These are phyloP conservation scores for Pythium myriotylum DNA, from an alignment of 352 stramenopile genomes.

Conservation along the genomic window DNA sequence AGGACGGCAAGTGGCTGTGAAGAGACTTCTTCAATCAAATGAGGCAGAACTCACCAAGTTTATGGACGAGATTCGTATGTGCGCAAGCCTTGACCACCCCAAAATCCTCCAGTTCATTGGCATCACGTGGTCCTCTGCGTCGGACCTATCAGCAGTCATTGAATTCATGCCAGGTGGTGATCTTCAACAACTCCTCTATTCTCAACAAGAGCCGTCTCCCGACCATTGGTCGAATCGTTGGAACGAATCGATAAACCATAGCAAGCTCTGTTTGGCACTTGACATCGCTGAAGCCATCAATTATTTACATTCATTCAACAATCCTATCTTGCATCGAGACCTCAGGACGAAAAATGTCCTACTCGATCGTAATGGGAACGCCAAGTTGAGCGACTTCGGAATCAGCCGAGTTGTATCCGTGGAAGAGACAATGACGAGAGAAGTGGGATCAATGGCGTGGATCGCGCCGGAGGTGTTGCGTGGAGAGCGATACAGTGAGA, in stretches of 20 bases:
- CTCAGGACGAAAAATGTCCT: constrained; percentile 25
- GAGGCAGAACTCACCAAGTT: constrained; percentile 22
- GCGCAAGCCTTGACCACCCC: constrained; percentile 31
- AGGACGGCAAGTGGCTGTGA: constrained; percentile 8
- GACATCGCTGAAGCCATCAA: constrained; percentile 24
- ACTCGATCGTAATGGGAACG: constrained; percentile 7
- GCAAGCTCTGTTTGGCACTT: constrained; percentile 9
- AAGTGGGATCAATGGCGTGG: constrained; percentile 33
- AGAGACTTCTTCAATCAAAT: constrained; percentile 9
- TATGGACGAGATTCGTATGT: constrained; percentile 37
- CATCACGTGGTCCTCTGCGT: constrained; percentile 26
- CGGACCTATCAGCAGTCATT: constrained; percentile 26
- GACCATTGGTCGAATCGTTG: background rate
- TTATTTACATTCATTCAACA: constrained; percentile 25
- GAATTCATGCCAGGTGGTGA: constrained; percentile 38
- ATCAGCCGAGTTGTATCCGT: constrained; percentile 21
- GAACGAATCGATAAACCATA: background rate
- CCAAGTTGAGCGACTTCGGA: constrained; percentile 32
- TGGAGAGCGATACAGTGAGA: constrained; percentile 36
- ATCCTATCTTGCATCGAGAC: constrained; percentile 24
- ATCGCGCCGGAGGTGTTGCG: constrained; percentile 37
- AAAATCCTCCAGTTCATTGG: constrained; percentile 37
- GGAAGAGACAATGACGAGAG: constrained; percentile 33
- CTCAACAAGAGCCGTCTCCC: background rate
- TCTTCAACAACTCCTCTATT: constrained; percentile 14